Evolutionary conservation across 169 alveolate genomes (phyloP).

Genomic region (Theileria parva): DNA sequence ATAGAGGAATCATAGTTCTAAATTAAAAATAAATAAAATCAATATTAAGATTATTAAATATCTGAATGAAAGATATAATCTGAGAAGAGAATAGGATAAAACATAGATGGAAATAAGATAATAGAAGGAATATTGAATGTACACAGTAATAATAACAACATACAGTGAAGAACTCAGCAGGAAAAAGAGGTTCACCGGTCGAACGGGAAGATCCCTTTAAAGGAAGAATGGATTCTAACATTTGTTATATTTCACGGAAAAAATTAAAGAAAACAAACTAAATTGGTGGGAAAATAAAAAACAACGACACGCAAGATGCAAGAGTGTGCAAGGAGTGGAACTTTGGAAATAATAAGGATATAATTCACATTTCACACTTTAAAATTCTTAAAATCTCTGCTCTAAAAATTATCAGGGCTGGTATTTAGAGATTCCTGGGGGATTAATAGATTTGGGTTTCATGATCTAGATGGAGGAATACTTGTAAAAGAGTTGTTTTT

Average conservation of each 20-base stretch:
- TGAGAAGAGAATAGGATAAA: neutral
- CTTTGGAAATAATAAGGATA: neutral
- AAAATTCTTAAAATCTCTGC: too few relatives aligned
- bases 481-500: too few relatives aligned
- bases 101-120: neutral
- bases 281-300: neutral
- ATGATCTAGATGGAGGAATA: too few relatives aligned
- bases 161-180: slow-evolving; percentile 36
- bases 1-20: slow-evolving; percentile 41
- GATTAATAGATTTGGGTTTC: too few relatives aligned
- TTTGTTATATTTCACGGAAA: neutral
- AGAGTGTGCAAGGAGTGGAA: neutral
- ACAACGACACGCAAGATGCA: neutral
- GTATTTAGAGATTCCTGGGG: too few relatives aligned
- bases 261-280: neutral
- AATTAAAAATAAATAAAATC: neutral
- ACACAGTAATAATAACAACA: neutral
- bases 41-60: neutral
- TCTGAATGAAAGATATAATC: neutral
- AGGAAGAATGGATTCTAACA: neutral
- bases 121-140: neutral
- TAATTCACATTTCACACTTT: too few relatives aligned
- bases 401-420: too few relatives aligned
- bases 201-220: slow-evolving; percentile 7
- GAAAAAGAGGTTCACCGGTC: slow-evolving; percentile 48